Evolutionary conservation across 495 filamentous ascomycete species (phyloP).

Genomic region (Pseudotulostoma volvatum): DNA sequence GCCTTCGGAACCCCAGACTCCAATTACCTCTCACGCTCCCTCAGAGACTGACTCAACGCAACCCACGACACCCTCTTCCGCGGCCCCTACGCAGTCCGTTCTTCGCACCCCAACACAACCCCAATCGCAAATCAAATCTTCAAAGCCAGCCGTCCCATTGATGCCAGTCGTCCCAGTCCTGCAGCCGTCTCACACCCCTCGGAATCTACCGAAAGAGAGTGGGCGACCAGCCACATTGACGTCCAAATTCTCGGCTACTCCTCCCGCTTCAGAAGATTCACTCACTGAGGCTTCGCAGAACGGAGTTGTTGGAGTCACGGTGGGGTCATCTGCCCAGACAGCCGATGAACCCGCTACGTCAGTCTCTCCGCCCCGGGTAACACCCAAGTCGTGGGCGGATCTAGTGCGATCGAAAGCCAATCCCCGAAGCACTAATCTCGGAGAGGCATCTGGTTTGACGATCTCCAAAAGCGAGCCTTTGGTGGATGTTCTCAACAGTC

Average conservation of each 20-base stretch:
- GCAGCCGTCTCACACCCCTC: constrained; percentile 34
- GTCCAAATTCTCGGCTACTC: constrained; percentile 10
- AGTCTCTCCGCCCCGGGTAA: constrained; percentile 23
- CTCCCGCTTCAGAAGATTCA: constrained; percentile 7
- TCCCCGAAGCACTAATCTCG: constrained; percentile 13
- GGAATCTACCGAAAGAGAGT: constrained; percentile 27
- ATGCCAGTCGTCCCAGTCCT: constrained; percentile 53
- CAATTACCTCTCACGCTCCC: constrained; percentile 46
- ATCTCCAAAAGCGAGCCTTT: constrained; percentile 44
- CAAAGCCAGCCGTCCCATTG: constrained; percentile 32
- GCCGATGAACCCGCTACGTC: constrained; percentile 20
- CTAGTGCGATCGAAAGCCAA: constrained; percentile 42
- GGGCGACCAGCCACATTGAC: constrained; percentile 23
- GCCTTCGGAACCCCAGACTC: constrained; percentile 44
- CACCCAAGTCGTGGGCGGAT: constrained; percentile 64
- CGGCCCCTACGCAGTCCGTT: constrained; percentile 13
- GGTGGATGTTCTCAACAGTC: constrained; percentile 52
- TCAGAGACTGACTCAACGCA: constrained; percentile 52
- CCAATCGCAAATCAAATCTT: constrained; percentile 27
- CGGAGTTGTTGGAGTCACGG: constrained; percentile 6
- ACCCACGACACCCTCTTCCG: constrained; percentile 54
- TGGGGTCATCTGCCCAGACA: constrained; percentile 11
- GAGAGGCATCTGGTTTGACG: constrained; percentile 29
- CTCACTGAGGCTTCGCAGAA: constrained; percentile 9
- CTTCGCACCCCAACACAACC: constrained; percentile 14